phyloP scores from a whole-genome alignment of 225 moss, liverwort and hornwort species.

The Bryum argenteum region DNA sequence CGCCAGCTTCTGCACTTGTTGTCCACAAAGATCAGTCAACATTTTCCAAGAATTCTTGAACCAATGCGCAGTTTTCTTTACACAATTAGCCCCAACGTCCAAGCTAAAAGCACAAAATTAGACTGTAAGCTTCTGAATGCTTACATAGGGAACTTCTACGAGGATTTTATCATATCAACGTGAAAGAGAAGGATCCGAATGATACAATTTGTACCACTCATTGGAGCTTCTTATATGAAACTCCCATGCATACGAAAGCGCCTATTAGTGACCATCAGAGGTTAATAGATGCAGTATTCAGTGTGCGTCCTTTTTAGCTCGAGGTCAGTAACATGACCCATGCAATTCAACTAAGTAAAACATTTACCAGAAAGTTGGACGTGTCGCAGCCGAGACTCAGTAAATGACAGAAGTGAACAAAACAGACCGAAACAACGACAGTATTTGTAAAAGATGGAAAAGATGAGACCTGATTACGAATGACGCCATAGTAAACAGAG shows the following conservation, averaged over 20 bases:
- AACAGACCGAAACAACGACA: neutral
- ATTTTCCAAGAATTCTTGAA: neutral
- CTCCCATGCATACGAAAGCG: neutral
- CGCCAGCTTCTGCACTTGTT: constrained; percentile 71
- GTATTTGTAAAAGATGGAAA: constrained; percentile 15
- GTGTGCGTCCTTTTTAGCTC: neutral
- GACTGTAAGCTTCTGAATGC: too few relatives aligned
- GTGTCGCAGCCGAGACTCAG: neutral
- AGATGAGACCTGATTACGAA: constrained; percentile 70
- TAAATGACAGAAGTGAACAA: neutral
- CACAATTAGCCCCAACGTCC: neutral
- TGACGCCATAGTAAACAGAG: constrained; percentile 73
- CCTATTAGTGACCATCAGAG: neutral
- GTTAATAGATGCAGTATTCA: neutral
- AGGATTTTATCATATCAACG: too few relatives aligned
- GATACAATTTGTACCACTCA: too few relatives aligned
- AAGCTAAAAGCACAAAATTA: neutral
- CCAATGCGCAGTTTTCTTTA: neutral
- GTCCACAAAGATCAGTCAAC: constrained; percentile 21
- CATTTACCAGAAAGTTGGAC: constrained; percentile 5
- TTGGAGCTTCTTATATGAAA: neutral
- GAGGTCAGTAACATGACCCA: constrained; percentile 10
- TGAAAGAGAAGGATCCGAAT: too few relatives aligned
- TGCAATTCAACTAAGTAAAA: constrained; percentile 1
- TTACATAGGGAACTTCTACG: too few relatives aligned